Evolutionary conservation across 306 rosid species (phyloP).

Genomic region (Medicago ruthenica): DNA sequence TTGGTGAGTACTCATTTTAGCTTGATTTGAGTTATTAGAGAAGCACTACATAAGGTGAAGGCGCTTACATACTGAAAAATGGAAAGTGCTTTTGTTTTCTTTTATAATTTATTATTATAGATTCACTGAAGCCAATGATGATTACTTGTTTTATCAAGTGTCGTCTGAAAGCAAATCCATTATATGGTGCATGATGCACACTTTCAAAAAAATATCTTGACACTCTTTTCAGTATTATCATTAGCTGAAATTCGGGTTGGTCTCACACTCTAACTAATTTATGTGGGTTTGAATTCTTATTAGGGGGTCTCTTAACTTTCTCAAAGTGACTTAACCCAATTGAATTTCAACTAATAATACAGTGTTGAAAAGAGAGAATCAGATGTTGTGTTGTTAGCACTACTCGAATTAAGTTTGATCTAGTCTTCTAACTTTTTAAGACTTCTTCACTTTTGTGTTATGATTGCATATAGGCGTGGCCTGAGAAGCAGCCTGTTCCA

Average conservation of each 20-base stretch:
- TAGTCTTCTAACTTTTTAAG: constrained; percentile 21
- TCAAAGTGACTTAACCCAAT: background rate
- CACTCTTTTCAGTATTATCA: background rate
- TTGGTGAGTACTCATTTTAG: constrained; percentile 55
- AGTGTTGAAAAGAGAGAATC: background rate
- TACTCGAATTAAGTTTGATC: background rate
- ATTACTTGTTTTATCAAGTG: constrained; percentile 37
- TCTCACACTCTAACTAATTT: background rate
- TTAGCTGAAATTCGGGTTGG: background rate
- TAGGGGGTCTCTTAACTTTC: background rate
- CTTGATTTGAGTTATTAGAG: constrained; percentile 5
- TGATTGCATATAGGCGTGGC: constrained; percentile 49
- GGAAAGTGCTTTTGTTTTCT: background rate
- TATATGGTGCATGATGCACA: constrained; percentile 26
- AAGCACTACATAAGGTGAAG: background rate
- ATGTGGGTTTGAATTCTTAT: background rate
- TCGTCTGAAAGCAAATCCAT: constrained; percentile 26
- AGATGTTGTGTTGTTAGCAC: background rate
- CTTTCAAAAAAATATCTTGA: background rate
- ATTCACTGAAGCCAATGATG: constrained; percentile 34
- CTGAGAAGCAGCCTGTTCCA: constrained; percentile 39
- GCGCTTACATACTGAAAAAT: background rate
- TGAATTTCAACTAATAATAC: background rate
- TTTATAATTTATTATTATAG: background rate
- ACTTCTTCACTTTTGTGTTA: constrained; percentile 11